Evolutionary conservation across 2,329 filamentous ascomycete genomes (phyloP).

Genomic region (Geosmithia flava): DNA sequence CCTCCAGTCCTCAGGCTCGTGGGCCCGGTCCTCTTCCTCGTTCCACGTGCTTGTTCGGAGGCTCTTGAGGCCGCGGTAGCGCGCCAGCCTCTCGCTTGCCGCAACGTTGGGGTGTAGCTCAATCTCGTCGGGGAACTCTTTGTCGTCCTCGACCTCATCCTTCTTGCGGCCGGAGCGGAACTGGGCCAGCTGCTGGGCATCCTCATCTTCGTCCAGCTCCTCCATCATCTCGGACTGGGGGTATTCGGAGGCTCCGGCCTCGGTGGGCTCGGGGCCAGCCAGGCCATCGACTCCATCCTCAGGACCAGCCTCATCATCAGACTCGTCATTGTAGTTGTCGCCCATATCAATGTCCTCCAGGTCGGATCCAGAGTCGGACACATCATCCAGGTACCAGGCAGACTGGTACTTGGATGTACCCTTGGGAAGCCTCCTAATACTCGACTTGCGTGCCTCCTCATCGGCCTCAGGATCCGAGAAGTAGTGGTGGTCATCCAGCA

Average conservation of each 20-base stretch:
- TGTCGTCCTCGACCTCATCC: constrained; percentile 76
- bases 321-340: constrained; percentile 49
- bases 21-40: constrained; percentile 70
- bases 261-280: constrained; percentile 55
- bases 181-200: constrained; percentile 63
- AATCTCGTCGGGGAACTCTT: constrained; percentile 95
- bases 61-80: constrained; percentile 88
- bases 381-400: constrained; percentile 78
- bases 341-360: constrained; percentile 53
- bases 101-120: constrained; percentile 81
- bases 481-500: constrained; percentile 95
- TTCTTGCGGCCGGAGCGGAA: constrained; percentile 63
- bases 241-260: constrained; percentile 76
- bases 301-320: constrained; percentile 49
- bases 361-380: constrained; percentile 79
- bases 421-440: constrained; percentile 62
- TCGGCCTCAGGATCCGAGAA: constrained; percentile 77
- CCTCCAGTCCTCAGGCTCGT: constrained; percentile 84
- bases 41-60: constrained; percentile 82
- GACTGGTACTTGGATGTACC: constrained; percentile 92
- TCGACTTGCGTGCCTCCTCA: constrained; percentile 26
- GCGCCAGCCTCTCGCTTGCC: constrained; percentile 71
- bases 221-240: constrained; percentile 88
- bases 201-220: constrained; percentile 71
- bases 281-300: constrained; percentile 74